Base-by-base conservation (phyloP, 257 asterid genomes). In the Fraxinus pennsylvanica region DNA sequence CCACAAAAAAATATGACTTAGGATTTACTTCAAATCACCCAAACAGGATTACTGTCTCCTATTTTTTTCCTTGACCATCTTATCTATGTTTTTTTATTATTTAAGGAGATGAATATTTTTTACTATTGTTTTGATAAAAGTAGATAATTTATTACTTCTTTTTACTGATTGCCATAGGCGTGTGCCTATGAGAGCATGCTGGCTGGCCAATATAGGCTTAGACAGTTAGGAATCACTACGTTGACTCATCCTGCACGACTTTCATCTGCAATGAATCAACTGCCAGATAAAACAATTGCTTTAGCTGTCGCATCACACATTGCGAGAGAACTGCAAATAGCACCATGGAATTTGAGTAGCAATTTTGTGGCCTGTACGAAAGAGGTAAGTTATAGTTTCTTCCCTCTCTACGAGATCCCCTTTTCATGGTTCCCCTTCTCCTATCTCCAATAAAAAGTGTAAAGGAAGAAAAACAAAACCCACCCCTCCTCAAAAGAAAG, bases 111-210 rank as follows among this genome's bases (percentile, higher is more conserved):
- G 35, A 27, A 63, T 27, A 63, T 63, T 63, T 61, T 25, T 27
- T 63, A 27, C 5, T 27, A 3, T 25, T 25, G 36, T 63, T 63
- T 22, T 63, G 36, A 63, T 10, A 63, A 36, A 25, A 63, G 19
- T 22, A 63, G 35, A 63, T 6, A n/a, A 3, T 67, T 76, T 63
- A 9, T 81, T 35, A 68, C 77, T 78, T 73, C 52, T 65, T 78
- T 75, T n/a, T 43, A 12, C 68, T 74, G 81, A 68, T 63, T 82
- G 79, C 41, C 57, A 38, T 77, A 95, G 99, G 99, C 93, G 36
- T 95, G 99, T 86, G 90, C 99, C 69, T 95, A 91, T 81, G 99
- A 96, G 88, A 96, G 99, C 92, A 96, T 93, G 99, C 98, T 82
- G 86, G 99, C 99, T 83, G 98, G 99, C 76, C 85, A 83, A 17